These are phyloP conservation scores for Camellia granthamiana DNA, from an alignment of 148 eudicot species.

Conservation along the genomic window DNA sequence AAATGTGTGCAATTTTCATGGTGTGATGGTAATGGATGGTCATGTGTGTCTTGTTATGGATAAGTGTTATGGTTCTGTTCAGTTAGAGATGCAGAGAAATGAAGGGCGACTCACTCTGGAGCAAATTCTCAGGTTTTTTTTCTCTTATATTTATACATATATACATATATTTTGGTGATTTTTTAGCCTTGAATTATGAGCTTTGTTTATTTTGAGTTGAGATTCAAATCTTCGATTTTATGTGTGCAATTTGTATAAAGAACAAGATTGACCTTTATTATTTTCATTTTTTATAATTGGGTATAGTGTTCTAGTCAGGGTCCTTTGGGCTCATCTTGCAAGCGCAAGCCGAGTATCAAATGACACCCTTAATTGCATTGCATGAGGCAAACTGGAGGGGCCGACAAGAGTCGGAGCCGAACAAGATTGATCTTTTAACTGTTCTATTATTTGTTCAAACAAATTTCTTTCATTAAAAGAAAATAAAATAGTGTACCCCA, in stretches of 20 bases:
- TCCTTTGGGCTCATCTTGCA: no score
- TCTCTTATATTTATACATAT: neutral
- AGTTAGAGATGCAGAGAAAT: slow-evolving; percentile 69
- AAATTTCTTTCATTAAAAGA: no score
- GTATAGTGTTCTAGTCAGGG: no score
- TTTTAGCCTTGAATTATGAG: neutral
- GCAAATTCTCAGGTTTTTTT: slow-evolving; percentile 76
- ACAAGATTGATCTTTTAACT: neutral
- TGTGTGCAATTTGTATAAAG: neutral
- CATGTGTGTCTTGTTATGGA: slow-evolving; percentile 65
- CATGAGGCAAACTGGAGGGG: no score
- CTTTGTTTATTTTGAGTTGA: neutral
- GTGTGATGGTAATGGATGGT: slow-evolving; percentile 44
- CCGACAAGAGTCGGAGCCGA: no score
- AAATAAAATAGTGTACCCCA: no score
- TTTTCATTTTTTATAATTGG: no score
- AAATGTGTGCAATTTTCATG: slow-evolving; percentile 89
- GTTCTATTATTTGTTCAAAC: neutral
- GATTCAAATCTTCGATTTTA: neutral
- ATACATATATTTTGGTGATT: no score
- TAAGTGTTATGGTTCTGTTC: slow-evolving; percentile 69
- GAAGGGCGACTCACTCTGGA: slow-evolving; percentile 83
- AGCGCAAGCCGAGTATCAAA: no score
- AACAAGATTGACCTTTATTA: neutral
- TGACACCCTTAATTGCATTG: no score